These are phyloP conservation scores for Xylariaceae sp. DNA, from an alignment of 2,329 filamentous ascomycete genomes.

Conservation along the genomic window DNA sequence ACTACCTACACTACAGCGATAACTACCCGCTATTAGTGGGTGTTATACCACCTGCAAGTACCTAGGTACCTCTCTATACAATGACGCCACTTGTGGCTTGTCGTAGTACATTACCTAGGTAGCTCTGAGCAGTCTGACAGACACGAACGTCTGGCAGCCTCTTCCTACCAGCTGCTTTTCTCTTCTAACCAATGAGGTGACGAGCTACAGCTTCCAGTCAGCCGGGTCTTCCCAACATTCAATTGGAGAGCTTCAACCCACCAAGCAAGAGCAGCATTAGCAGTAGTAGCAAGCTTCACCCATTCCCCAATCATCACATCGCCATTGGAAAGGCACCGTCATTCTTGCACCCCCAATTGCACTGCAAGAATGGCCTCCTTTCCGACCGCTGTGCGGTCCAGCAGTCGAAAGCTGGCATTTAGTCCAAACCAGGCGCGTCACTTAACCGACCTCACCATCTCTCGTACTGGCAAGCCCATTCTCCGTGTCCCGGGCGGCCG, in stretches of 20 bases:
- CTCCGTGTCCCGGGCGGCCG: constrained; percentile 88
- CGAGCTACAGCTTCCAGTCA: constrained; percentile 32
- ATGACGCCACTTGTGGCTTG: constrained; percentile 11
- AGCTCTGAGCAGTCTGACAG: not conserved
- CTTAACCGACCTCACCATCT: constrained; percentile 87
- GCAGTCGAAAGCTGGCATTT: constrained; percentile 54
- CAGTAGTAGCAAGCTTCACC: constrained; percentile 10
- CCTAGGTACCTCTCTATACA: not conserved
- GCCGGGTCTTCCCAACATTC: constrained; percentile 10
- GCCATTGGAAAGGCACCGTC: constrained; percentile 41
- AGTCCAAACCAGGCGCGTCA: constrained; percentile 59
- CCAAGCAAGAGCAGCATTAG: constrained; percentile 13
- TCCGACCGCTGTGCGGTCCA: constrained; percentile 62
- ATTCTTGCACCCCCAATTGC: constrained; percentile 43
- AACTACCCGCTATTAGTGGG: constrained; percentile 27
- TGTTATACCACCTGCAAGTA: not conserved
- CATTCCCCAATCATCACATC: constrained; percentile 29
- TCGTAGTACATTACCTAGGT: not conserved
- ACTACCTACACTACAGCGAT: constrained; percentile 24
- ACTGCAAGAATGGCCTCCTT: constrained; percentile 61
- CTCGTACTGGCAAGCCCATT: constrained; percentile 94
- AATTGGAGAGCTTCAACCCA: constrained; percentile 36
- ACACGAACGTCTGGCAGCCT: not conserved
- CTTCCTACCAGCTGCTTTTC: constrained; percentile 5
- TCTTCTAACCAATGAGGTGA: constrained; percentile 24